These are phyloP conservation scores for Lachancea mirantina DNA, from an alignment of 805 yeast species.

Conservation along the genomic window DNA sequence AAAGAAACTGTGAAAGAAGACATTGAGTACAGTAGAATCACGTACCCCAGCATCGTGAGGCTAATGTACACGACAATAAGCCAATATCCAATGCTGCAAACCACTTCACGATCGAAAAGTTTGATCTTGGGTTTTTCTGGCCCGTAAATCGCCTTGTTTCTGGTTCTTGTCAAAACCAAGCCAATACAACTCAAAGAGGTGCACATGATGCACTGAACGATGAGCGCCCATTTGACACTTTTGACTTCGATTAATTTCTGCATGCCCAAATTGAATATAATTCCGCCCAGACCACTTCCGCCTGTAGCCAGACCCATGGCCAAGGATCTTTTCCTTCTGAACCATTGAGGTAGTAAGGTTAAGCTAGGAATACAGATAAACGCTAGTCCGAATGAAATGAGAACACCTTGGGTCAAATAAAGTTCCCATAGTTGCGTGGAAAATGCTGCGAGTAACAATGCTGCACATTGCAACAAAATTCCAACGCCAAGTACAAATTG, in stretches of 20 bases:
- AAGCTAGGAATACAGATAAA: slow-evolving; percentile 41
- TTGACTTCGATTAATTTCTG: slow-evolving; percentile 29
- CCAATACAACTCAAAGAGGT: slow-evolving; percentile 28
- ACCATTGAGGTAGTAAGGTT: slow-evolving; percentile 51
- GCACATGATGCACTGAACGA: slow-evolving; percentile 32
- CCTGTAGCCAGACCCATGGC: slow-evolving; percentile 35
- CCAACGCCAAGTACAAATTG: slow-evolving; percentile 39
- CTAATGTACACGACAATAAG: slow-evolving; percentile 35
- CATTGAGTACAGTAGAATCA: slow-evolving; percentile 49
- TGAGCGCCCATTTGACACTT: slow-evolving; percentile 31
- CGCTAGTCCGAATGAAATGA: slow-evolving; percentile 48
- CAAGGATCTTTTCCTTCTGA: slow-evolving; percentile 39
- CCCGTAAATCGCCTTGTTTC: slow-evolving; percentile 19
- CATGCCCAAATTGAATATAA: slow-evolving; percentile 34
- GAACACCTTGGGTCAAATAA: slow-evolving; percentile 49
- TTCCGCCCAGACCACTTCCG: slow-evolving; percentile 41
- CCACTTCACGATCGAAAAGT: slow-evolving; percentile 39
- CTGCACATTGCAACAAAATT: slow-evolving; percentile 40
- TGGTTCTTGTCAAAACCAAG: slow-evolving; percentile 30
- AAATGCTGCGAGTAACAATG: slow-evolving; percentile 46
- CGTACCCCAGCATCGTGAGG: slow-evolving; percentile 53
- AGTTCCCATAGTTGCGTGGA: slow-evolving; percentile 48
- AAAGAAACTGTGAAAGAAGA: slow-evolving; percentile 54
- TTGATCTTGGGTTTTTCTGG: slow-evolving; percentile 21
- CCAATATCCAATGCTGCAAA: slow-evolving; percentile 38